Conservation (phyloP, 2,329 filamentous ascomycete species). For the Bipolaris zeicola region DNA sequence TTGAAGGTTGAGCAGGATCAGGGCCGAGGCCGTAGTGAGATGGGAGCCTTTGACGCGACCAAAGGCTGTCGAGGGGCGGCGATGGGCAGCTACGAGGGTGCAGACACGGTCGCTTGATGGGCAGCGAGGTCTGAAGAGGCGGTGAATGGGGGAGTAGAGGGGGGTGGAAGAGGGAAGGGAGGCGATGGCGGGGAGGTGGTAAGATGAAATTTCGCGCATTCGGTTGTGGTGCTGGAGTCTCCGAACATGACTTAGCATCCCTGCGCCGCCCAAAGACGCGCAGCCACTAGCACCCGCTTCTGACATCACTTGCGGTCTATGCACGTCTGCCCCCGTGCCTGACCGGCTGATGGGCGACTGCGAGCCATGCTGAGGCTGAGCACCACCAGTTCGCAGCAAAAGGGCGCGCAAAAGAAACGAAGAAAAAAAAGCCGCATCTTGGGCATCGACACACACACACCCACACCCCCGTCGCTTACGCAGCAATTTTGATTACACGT, state of each 20-base stretch:
- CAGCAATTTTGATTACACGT: not conserved
- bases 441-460: not conserved
- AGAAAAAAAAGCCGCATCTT: slow-evolving; percentile 16
- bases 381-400: not conserved
- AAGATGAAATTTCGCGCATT: slow-evolving; percentile 33
- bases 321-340: slow-evolving; percentile 7
- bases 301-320: slow-evolving; percentile 13
- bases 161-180: slow-evolving; percentile 16
- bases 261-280: slow-evolving; percentile 8
- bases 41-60: slow-evolving; percentile 51
- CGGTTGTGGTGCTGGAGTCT: slow-evolving; percentile 19
- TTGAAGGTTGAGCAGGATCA: slow-evolving; percentile 52
- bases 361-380: slow-evolving; percentile 12
- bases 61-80: slow-evolving; percentile 42
- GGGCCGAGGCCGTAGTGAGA: slow-evolving; percentile 54
- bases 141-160: slow-evolving; percentile 13
- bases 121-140: slow-evolving; percentile 11
- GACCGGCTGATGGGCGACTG: slow-evolving; percentile 11
- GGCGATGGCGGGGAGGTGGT: slow-evolving; percentile 24
- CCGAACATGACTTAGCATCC: slow-evolving; percentile 19
- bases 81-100: slow-evolving; percentile 15
- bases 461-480: not conserved
- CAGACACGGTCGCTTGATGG: slow-evolving; percentile 17
- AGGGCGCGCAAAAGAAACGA: not conserved
- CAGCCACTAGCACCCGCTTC: slow-evolving; percentile 16